Evolutionary conservation across 768 basidiomycete genomes (phyloP).

Genomic region (Boletus sp.): DNA sequence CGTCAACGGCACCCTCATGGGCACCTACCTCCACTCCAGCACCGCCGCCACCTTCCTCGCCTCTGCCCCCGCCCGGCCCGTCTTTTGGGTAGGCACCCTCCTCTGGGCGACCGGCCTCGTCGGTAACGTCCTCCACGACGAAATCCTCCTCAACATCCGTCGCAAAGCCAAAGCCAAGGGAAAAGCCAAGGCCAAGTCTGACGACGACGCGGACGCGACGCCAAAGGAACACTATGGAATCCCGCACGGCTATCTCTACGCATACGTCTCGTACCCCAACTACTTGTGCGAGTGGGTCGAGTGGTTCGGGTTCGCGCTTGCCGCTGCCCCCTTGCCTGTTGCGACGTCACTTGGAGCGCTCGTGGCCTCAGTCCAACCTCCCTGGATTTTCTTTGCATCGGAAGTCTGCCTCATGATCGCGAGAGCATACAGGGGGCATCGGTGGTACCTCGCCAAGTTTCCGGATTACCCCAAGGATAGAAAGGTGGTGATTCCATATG

Average conservation of each 20-base stretch:
- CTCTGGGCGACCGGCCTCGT: slow-evolving; percentile 72
- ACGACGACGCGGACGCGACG: slow-evolving; percentile 24
- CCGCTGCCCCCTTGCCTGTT: slow-evolving; percentile 53
- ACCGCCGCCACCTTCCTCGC: slow-evolving; percentile 44
- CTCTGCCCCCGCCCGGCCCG: slow-evolving; percentile 31
- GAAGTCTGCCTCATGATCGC: slow-evolving; percentile 82
- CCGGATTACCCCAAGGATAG: slow-evolving; percentile 78
- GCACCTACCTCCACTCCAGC: slow-evolving; percentile 65
- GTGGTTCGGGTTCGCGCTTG: slow-evolving; percentile 86
- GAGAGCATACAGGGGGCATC: slow-evolving; percentile 76
- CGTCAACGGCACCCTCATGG: slow-evolving; percentile 69
- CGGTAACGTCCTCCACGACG: slow-evolving; percentile 88
- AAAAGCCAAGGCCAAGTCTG: slow-evolving; percentile 27
- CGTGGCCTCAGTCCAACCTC: slow-evolving; percentile 53
- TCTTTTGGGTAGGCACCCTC: slow-evolving; percentile 61
- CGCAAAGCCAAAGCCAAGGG: slow-evolving; percentile 51
- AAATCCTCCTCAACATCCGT: slow-evolving; percentile 81
- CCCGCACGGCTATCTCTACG: slow-evolving; percentile 76
- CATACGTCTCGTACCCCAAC: slow-evolving; percentile 85
- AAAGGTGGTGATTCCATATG: slow-evolving; percentile 75
- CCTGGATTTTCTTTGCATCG: slow-evolving; percentile 74
- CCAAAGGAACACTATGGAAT: slow-evolving; percentile 66
- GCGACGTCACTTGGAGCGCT: slow-evolving; percentile 37
- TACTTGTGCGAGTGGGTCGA: slow-evolving; percentile 96
- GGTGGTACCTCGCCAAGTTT: slow-evolving; percentile 83